Evolutionary conservation across 176 grass and related monocot species (phyloP).

Genomic region (Chrysopogon serrulatus): DNA sequence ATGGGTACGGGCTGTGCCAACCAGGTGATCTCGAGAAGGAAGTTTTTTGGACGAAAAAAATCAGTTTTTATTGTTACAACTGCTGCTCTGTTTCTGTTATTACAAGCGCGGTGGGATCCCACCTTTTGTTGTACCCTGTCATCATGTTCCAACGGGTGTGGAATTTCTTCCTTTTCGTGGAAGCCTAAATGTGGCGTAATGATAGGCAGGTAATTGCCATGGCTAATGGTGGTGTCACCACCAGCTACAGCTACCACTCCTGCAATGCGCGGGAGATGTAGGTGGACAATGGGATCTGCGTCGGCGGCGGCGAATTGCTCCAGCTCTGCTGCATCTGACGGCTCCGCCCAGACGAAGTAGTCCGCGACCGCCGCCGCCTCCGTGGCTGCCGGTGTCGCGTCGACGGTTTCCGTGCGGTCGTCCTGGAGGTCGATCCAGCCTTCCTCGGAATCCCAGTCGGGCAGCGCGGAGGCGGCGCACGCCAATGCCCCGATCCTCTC

Average conservation of each 20-base stretch:
- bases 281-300: neutral
- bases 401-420: neutral
- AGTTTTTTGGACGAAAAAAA: too few species aligned
- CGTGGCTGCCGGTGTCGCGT: neutral
- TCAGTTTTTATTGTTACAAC: too few species aligned
- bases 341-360: neutral
- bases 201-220: neutral
- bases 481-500: slow-evolving; percentile 46
- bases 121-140: neutral
- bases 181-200: neutral
- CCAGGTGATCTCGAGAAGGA: neutral
- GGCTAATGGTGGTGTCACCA: neutral
- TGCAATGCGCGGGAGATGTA: neutral
- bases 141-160: too few species aligned
- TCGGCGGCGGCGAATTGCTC: neutral
- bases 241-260: neutral
- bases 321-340: neutral
- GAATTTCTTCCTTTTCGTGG: neutral
- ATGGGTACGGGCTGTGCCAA: neutral
- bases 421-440: slow-evolving; percentile 45
- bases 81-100: neutral
- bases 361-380: neutral
- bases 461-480: slow-evolving; percentile 23
- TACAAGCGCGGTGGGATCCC: neutral
- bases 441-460: slow-evolving; percentile 47